Evolutionary conservation across 805 yeast genomes (phyloP).

Genomic region (Debaryomyces hansenii): DNA sequence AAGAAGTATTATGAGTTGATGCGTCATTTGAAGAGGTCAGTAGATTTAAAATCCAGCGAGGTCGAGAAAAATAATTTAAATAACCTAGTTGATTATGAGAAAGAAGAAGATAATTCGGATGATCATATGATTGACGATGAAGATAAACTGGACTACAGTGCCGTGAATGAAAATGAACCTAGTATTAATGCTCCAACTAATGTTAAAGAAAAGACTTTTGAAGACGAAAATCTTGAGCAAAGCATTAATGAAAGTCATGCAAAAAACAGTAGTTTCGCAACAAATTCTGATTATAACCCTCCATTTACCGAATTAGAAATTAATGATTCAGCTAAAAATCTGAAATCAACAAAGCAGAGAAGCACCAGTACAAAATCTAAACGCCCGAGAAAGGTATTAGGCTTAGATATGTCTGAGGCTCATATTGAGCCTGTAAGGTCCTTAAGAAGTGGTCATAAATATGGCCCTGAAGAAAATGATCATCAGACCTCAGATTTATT

Average conservation of each 20-base stretch:
- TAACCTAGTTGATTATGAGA: too few relatives aligned
- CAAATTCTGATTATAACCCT: too few relatives aligned
- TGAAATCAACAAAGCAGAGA: background rate
- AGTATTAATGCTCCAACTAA: too few relatives aligned
- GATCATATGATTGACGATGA: background rate
- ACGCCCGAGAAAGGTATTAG: constrained; percentile 14
- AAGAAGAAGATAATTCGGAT: background rate
- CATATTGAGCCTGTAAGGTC: constrained; percentile 22
- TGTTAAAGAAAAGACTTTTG: too few relatives aligned
- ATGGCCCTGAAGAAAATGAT: constrained; percentile 9
- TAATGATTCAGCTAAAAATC: too few relatives aligned
- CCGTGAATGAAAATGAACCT: background rate
- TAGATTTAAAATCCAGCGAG: background rate
- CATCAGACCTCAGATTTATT: background rate
- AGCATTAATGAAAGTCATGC: too few relatives aligned
- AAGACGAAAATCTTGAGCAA: too few relatives aligned
- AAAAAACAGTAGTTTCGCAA: too few relatives aligned
- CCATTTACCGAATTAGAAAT: too few relatives aligned
- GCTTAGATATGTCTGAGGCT: constrained; percentile 21
- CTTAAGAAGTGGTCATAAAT: constrained; percentile 24
- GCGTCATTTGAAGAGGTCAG: background rate
- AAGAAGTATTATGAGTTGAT: background rate
- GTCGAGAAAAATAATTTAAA: too few relatives aligned
- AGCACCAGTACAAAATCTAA: constrained; percentile 2
- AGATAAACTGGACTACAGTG: constrained; percentile 3